Base-by-base conservation (phyloP, 1,284 basidiomycete genomes). In the Abortiporus biennis region DNA sequence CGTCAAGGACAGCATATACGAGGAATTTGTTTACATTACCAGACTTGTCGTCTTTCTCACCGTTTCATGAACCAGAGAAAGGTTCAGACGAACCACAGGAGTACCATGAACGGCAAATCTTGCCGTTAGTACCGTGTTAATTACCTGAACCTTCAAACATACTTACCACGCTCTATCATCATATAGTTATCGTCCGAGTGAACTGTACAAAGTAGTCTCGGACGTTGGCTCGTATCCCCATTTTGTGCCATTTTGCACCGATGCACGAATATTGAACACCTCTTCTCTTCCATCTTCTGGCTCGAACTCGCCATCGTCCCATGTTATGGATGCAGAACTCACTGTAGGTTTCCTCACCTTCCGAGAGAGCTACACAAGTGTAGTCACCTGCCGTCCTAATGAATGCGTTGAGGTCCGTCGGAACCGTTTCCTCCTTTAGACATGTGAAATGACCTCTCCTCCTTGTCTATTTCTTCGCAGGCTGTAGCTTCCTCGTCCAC, bases 171-270 rank as follows among this genome's bases (percentile, higher is more conserved):
- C 29, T 22, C 24, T 30, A 16, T 32, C 29, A 62, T 4, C 33
- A 17, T 22, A 6, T 59, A 89, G 81, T 21, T 91, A 87, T 56
- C 68, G 71, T n/a, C 77, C 72, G 46, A 70, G 72, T 35, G 79
- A 97, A 59, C 73, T 99, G 2, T 98, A 94, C 64, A 68, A 78
- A 4, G 66, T 98, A 44, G 90, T 99, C 36, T 78, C 92, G 12
- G 86, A 98, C 63, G 86, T 97, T 16, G 77, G 76, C 6, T 85
- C 88, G 3, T 99, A 98, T 63, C 74, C 82, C 9, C 68, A 69
- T 38, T 99, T 97, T 58, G 70, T 99, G 36, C 95, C 95, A 0
- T 97, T 92, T 63, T 97, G 94, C 66, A 80, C 78, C 13, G 66
- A 69, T 22, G 90, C 92, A 2, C 78, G 77, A 19, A 76, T 96